Conservation (phyloP, 441 rosid genomes). For the Euphorbia schlechtendalii region DNA sequence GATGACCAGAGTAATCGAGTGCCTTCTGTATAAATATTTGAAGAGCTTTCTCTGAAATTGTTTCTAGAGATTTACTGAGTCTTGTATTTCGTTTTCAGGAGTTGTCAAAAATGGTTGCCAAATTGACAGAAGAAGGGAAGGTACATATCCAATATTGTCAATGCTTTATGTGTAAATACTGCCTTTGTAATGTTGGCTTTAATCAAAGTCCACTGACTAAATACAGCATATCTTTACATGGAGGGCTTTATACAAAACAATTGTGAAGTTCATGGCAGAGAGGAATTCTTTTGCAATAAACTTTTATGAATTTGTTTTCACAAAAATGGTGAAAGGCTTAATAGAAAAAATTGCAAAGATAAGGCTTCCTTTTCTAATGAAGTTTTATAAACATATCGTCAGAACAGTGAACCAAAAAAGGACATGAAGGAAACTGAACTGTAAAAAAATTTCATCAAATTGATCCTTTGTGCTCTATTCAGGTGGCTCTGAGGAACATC, state of each 20-base stretch:
- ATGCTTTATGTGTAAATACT: background rate
- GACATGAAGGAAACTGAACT: background rate
- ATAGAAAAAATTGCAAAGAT: background rate
- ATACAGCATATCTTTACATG: background rate
- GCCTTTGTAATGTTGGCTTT: background rate
- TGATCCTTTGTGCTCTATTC: constrained; percentile 4
- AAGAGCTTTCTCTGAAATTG: background rate
- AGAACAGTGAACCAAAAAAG: background rate
- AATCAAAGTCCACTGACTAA: background rate
- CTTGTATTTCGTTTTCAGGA: constrained; percentile 38
- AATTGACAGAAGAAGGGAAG: constrained; percentile 89
- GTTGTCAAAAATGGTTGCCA: constrained; percentile 73
- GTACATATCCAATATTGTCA: constrained; percentile 27
- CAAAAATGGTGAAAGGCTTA: background rate
- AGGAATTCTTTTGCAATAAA: background rate
- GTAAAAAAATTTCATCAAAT: background rate
- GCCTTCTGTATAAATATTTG: constrained; percentile 4
- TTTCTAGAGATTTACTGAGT: constrained; percentile 3
- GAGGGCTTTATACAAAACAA: background rate
- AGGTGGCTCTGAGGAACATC: constrained; percentile 90
- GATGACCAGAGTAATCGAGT: background rate
- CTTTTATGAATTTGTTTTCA: background rate
- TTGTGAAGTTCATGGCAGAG: background rate
- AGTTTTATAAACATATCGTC: background rate
- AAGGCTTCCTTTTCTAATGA: background rate